A percentile compares a stretch with the other conserved stretches of the same genome.
These are phyloP conservation scores for Talaromyces sp. DNA, from an alignment of 2,329 filamentous ascomycete species.

Conservation along the genomic window DNA sequence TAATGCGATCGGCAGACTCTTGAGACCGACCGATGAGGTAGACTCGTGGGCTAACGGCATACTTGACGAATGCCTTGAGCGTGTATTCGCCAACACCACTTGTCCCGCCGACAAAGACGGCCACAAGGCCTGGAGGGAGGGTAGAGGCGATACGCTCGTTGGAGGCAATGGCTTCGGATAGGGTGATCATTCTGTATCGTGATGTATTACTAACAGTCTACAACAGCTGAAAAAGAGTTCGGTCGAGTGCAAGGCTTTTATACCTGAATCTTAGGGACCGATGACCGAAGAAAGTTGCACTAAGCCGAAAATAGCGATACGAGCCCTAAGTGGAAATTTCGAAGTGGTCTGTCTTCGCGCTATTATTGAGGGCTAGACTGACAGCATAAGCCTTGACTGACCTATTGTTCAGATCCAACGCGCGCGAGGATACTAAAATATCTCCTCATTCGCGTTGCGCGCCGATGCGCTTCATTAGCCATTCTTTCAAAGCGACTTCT, in stretches of 20 bases:
- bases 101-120: slow-evolving; percentile 42
- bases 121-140: slow-evolving; percentile 1
- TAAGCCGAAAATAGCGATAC: neutral
- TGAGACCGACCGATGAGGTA: slow-evolving; percentile 51
- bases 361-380: neutral
- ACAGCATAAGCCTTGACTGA: neutral
- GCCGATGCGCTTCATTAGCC: neutral
- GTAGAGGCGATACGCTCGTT: slow-evolving; percentile 4
- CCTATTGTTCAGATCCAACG: neutral
- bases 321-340: neutral
- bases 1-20: slow-evolving; percentile 41
- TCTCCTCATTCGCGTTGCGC: neutral
- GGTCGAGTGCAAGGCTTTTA: neutral
- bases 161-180: neutral
- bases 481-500: slow-evolving; percentile 4
- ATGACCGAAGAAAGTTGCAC: neutral
- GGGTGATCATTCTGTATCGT: neutral
- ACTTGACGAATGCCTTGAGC: slow-evolving; percentile 45
- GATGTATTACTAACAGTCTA: neutral
- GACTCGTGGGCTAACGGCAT: slow-evolving; percentile 40
- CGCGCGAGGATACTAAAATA: neutral
- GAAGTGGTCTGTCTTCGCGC: neutral
- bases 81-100: slow-evolving; percentile 51
- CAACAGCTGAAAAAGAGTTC: neutral
- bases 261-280: neutral